These are phyloP conservation scores for Myrmaecium sp. DNA, from an alignment of 2,329 filamentous ascomycete species.

Conservation along the genomic window DNA sequence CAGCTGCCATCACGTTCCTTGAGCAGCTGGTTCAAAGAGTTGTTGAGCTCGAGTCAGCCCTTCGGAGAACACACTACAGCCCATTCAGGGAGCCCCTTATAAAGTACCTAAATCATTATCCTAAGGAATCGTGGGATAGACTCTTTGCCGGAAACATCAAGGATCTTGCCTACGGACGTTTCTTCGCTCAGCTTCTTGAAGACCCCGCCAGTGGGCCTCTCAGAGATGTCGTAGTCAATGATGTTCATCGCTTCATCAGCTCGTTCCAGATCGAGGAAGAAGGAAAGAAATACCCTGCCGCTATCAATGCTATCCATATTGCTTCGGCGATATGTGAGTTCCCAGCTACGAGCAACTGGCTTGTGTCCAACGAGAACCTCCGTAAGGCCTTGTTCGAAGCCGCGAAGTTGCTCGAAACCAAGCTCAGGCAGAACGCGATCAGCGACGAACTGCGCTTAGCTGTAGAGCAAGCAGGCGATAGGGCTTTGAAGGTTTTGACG, in stretches of 20 bases:
- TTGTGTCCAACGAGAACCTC: slow-evolving; percentile 36
- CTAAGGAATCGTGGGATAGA: slow-evolving; percentile 70
- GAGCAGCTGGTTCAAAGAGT: slow-evolving; percentile 78
- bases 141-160: slow-evolving; percentile 66
- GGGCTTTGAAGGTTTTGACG: slow-evolving; percentile 71
- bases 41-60: slow-evolving; percentile 69
- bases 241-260: slow-evolving; percentile 55
- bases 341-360: slow-evolving; percentile 48
- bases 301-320: slow-evolving; percentile 77
- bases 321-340: slow-evolving; percentile 62
- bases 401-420: slow-evolving; percentile 63
- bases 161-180: slow-evolving; percentile 74
- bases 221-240: slow-evolving; percentile 55
- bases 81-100: slow-evolving; percentile 83
- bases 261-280: slow-evolving; percentile 46
- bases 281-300: slow-evolving; percentile 55
- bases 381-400: slow-evolving; percentile 44
- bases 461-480: slow-evolving; percentile 76
- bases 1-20: slow-evolving; percentile 80
- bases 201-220: slow-evolving; percentile 59
- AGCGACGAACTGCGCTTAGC: slow-evolving; percentile 60
- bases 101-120: slow-evolving; percentile 85
- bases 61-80: slow-evolving; percentile 76
- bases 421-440: slow-evolving; percentile 52
- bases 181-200: slow-evolving; percentile 73